Conservation (phyloP, 1,284 basidiomycete genomes). For the Austropuccinia psidii region DNA sequence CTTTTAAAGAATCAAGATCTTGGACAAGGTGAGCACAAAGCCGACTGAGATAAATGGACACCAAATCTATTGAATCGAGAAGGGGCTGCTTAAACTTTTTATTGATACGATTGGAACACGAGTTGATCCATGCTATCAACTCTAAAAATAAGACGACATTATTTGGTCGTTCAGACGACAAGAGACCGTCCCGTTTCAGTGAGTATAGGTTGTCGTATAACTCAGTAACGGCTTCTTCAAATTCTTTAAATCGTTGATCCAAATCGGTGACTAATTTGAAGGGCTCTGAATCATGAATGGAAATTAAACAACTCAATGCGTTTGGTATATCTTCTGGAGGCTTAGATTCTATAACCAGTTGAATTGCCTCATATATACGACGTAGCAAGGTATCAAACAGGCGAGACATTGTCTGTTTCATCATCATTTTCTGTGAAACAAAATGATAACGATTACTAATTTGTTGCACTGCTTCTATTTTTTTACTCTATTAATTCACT, state of each 20-base stretch:
- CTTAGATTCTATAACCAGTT: slow-evolving; percentile 64
- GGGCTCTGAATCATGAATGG: slow-evolving; percentile 48
- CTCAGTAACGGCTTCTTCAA: slow-evolving; percentile 40
- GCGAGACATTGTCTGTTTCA: slow-evolving; percentile 45
- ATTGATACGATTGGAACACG: slow-evolving; percentile 68
- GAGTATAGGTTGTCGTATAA: slow-evolving; percentile 47
- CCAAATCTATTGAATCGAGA: slow-evolving; percentile 51
- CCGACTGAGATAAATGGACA: slow-evolving; percentile 13
- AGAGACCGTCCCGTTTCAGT: slow-evolving; percentile 57
- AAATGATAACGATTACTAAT: slow-evolving; percentile 57
- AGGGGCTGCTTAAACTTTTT: slow-evolving; percentile 76
- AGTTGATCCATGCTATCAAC: slow-evolving; percentile 83
- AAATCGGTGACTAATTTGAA: slow-evolving; percentile 60
- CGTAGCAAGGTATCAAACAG: slow-evolving; percentile 84
- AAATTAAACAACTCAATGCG: slow-evolving; percentile 18
- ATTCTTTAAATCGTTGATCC: slow-evolving; percentile 45
- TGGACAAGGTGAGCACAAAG: slow-evolving; percentile 24
- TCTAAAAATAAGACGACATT: slow-evolving; percentile 67
- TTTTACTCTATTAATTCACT: too few relatives aligned
- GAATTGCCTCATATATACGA: slow-evolving; percentile 73
- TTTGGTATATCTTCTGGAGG: slow-evolving; percentile 60
- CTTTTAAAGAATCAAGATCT: slow-evolving; percentile 28
- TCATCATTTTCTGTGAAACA: slow-evolving; percentile 38
- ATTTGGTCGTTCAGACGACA: slow-evolving; percentile 61
- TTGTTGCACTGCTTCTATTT: too few relatives aligned